Evolutionary conservation across 192 early-diverging fungal genomes (phyloP), one percentile per base, ranked within the genome.

Genomic region (Coemansia asiatica): DNA sequence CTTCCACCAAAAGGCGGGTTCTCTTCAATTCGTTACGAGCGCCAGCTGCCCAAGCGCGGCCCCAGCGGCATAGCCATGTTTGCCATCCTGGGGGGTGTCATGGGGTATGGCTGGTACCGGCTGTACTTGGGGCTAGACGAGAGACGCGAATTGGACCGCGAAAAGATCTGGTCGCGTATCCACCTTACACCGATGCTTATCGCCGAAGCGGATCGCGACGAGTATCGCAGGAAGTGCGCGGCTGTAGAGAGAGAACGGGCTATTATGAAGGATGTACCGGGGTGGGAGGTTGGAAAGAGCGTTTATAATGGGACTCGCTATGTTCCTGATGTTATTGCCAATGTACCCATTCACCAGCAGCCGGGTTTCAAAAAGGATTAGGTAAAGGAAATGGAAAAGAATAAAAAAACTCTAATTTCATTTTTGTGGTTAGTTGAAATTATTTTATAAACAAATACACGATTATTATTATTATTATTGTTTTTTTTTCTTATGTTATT

Each of bases 91-190:
- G 85, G 89, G 18, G 87, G 85, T 15, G 71, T 95, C 44, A 92
- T 91, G 85, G 84, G 85, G 27, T 93, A 89, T 61, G 95, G 97
- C 54, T 92, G 90, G 75, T 91, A 92, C 83, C 82, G 84, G 68
- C 69, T 83, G 25, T 66, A 76, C 56, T 27, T 63, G 64, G 71
- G 64, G 0, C 64, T 84, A 1, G 69, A 72, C 21, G 78, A 82
- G 57, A 57, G 79, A 23, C 71, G 95, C 53, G 96, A 98, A 68
- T 82, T 95, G 25, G 86, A 90, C 40, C 89, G 97, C 63, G 95
- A 97, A 77, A 93, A 96, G 66, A 84, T 88, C 13, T 98, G 97
- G 97, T 77, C 89, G 56, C 89, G 97, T 49, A 94, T 98, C 66
- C 85, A 95, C 85, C 82, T 98, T 19, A 83, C 94, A 19, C 97